Evolutionary conservation across 2,329 filamentous ascomycete species (phyloP), one percentile per base, ranked within the genome.

Genomic region (Cordyceps cicadae): DNA sequence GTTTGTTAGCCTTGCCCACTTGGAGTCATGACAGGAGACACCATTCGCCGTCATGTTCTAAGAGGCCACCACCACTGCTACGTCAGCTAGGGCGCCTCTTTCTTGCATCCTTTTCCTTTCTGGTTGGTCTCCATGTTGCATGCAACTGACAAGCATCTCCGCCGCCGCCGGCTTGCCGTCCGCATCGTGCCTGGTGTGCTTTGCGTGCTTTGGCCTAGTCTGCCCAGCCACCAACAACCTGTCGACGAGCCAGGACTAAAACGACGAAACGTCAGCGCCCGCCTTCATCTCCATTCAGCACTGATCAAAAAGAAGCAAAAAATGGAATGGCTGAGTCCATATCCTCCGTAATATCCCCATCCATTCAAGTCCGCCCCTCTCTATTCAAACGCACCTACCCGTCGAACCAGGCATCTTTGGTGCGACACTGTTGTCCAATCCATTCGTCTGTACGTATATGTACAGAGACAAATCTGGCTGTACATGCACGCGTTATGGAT

Each of bases 271-370:
- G 56, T 53, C 48, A 52, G 37, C 56, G 37, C 56, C 56, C 37
- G 45, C 45, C 21, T 14, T 34, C 53, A 29, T 14, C 56, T 24
- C 43, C 46, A 46, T 32, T 48, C 34, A 43, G 43, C 19, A 46
- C 17, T 21, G 43, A 11, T 48, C 12, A 51, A 53, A 37, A 26
- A 59, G 48, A 59, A 59, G 56, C 56, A 59, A 59, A 59, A 51
- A 59, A 46, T n/a, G 21, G 21, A 59, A 59, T 59, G 56, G 56
- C 56, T 59, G 56, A 59, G 49, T 32, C 39, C 34, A 49, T 58
- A 46, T 49, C 45, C 45, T 39, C 26, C 43, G 41, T 43, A 34
- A 46, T 34, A 37, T 45, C n/a, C 45, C 49, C 26, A 49, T 17
- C n/a, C n/a, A 26, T 41, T 39, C 54, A 21, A 53, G 26, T 39